These are phyloP conservation scores for Yamadazyma spencermartinsiae DNA, from an alignment of 1,139 yeast genomes.

Conservation along the genomic window DNA sequence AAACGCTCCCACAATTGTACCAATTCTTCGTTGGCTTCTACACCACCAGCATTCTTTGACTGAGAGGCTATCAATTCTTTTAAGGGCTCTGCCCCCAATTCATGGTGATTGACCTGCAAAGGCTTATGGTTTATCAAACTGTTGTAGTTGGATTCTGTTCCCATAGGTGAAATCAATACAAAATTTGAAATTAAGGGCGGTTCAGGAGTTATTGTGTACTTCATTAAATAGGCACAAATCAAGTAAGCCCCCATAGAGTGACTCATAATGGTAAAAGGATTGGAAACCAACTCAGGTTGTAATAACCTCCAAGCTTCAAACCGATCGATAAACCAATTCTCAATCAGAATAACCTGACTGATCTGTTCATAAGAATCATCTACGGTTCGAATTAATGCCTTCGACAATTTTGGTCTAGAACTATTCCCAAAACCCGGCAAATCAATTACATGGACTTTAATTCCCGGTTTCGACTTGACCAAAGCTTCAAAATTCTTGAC, in stretches of 20 bases:
- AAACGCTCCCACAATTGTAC: conserved; percentile 31
- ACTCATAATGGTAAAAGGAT: conserved; percentile 29
- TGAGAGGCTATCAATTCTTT: conserved; percentile 26
- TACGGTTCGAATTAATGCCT: conserved; percentile 26
- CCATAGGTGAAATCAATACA: conserved; percentile 46
- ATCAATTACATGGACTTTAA: conserved; percentile 38
- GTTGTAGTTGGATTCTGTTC: conserved; percentile 40
- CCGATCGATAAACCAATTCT: conserved; percentile 46
- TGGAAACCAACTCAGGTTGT: conserved; percentile 7
- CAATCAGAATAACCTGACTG: conserved; percentile 34
- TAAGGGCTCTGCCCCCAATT: conserved; percentile 27
- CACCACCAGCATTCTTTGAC: conserved; percentile 16
- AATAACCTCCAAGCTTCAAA: conserved; percentile 38
- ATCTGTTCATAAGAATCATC: conserved; percentile 24
- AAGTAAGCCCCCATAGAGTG: conserved; percentile 52
- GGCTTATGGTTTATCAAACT: conserved; percentile 36
- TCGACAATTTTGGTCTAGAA: conserved; percentile 41
- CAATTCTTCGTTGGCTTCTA: conserved; percentile 21
- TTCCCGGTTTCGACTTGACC: conserved; percentile 33
- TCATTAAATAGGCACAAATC: conserved; percentile 42
- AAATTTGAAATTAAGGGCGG: conserved; percentile 25
- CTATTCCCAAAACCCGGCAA: conserved; percentile 50
- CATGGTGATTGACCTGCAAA: conserved; percentile 36
- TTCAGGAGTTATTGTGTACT: conserved; percentile 27
- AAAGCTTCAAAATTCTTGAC: conserved; percentile 39